Percentiles rank a stretch among this genome's conserved stretches.
phyloP scores from a whole-genome alignment of 73 alveolate species.

The Paraurostyla sp. region DNA sequence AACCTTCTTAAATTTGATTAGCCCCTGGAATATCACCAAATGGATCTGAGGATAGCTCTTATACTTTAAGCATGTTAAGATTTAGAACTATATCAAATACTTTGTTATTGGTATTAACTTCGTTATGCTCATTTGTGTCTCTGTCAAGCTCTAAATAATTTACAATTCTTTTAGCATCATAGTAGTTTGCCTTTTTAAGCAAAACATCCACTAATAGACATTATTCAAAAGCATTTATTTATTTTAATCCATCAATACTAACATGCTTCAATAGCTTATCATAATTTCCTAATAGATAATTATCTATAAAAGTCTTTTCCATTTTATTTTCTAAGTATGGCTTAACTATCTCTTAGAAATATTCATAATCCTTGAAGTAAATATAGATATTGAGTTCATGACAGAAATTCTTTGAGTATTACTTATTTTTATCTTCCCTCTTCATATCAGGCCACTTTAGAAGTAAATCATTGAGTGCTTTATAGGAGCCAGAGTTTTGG shows the following conservation, averaged over 20 bases:
- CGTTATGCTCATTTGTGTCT: conserved; percentile 30
- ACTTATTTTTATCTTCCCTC: conserved; percentile 80
- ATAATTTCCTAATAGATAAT: conserved; percentile 57
- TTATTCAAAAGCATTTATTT: conserved; percentile 77
- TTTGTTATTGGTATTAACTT: conserved; percentile 55
- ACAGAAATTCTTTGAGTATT: conserved; percentile 64
- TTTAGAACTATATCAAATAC: conserved; percentile 81
- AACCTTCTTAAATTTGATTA: too few relatives aligned
- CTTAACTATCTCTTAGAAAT: conserved; percentile 75
- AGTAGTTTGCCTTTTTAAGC: conserved; percentile 15
- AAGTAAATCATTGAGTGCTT: not conserved
- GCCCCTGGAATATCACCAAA: too few relatives aligned
- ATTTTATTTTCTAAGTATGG: conserved; percentile 79
- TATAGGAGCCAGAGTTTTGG: not conserved
- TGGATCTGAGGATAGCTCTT: too few relatives aligned
- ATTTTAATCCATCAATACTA: not conserved
- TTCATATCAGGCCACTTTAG: conserved; percentile 71
- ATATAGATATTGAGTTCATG: conserved; percentile 86
- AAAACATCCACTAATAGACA: conserved; percentile 64
- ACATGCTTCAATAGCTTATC: conserved; percentile 5
- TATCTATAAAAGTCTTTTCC: conserved; percentile 76
- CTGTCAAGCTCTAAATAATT: conserved; percentile 53
- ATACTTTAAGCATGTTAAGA: conserved; percentile 54
- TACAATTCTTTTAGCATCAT: conserved; percentile 68
- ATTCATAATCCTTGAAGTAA: conserved; percentile 79